Percentiles rank a stretch among this genome's conserved stretches.
phyloP scores from a whole-genome alignment of 768 basidiomycete species.

The Termitomyces heimii region DNA sequence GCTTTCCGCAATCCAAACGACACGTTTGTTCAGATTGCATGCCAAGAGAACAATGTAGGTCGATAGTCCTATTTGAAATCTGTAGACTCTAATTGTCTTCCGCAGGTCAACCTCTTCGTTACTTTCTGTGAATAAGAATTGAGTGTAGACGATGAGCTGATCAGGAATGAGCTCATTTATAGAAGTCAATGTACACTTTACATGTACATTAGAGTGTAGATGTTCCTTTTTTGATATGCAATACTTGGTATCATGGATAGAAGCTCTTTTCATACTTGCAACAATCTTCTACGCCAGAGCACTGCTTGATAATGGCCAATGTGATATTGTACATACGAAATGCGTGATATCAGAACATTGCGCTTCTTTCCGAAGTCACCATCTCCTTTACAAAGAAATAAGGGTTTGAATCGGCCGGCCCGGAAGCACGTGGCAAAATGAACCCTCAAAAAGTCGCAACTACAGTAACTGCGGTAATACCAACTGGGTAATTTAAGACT shows the following conservation, averaged over 20 bases:
- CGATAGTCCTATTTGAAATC: not conserved
- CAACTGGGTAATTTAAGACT: not conserved
- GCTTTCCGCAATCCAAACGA: slow-evolving; percentile 32
- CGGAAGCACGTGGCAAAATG: not conserved
- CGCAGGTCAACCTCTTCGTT: not conserved
- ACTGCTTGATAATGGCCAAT: not conserved
- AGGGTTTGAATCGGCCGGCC: too few relatives aligned
- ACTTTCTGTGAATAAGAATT: not conserved
- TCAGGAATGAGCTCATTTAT: not conserved
- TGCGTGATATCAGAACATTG: not conserved
- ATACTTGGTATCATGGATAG: not conserved
- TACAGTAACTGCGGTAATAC: not conserved
- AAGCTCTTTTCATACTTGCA: not conserved
- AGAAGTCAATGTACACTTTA: not conserved
- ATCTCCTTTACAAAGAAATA: too few relatives aligned
- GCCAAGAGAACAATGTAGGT: not conserved
- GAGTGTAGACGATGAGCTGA: not conserved
- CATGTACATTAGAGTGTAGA: not conserved
- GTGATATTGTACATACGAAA: not conserved
- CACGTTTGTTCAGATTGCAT: slow-evolving; percentile 30
- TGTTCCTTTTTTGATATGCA: not conserved
- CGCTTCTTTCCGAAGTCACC: too few relatives aligned
- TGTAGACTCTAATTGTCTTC: not conserved
- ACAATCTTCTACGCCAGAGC: not conserved
- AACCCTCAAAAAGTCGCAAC: not conserved